Base-by-base conservation (phyloP, 1,139 yeast genomes). In the Pneumocystis carinii region DNA sequence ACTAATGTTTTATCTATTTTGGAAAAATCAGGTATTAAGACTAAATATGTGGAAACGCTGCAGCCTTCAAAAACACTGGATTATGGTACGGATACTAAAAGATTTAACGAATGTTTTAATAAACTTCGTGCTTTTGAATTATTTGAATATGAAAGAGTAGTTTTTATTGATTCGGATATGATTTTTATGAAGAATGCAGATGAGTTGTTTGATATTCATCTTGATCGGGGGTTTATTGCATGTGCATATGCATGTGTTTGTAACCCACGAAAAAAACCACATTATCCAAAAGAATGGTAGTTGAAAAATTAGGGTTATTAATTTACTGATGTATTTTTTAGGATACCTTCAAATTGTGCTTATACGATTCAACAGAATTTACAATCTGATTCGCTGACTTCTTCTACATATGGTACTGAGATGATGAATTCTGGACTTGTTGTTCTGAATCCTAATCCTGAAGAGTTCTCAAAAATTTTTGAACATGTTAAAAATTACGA, bases 211-310 rank as follows among this genome's bases (percentile, higher is more conserved):
- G 77, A 76, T 15, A 62, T 80, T 39, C 72, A 73, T 19, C 70
- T 79, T 42, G 68, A 70, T 27, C 71, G 70, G 2, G 65, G 68
- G 4, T 76, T 75, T 1, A 81, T 81, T 72, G 85, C 83, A 0
- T 83, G 84, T 0, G 71, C 80, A n/a, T 82, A 81, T 67, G 84
- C 84, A 1, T 81, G 85, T 70, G 82, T 80, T 27, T 81, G 85
- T 71, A 81, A 81, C 66, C 85, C 85, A 2, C 74, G 77, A 70
- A 70, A 75, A 35, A 76, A 77, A 66, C 68, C 75, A 1, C 83
- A 81, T 67, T 81, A 81, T 66, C 85, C 85, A n/a, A 66, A 68
- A 61, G 74, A 78, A 66, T 81, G 85, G 55, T 24, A 24, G n/a
- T 2, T 24, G 2, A 17, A 6, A 2, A 2, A 24, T 24, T 48